These are phyloP conservation scores for Arxiozyma heterogenica DNA, from an alignment of 1,139 yeast species.

Conservation along the genomic window DNA sequence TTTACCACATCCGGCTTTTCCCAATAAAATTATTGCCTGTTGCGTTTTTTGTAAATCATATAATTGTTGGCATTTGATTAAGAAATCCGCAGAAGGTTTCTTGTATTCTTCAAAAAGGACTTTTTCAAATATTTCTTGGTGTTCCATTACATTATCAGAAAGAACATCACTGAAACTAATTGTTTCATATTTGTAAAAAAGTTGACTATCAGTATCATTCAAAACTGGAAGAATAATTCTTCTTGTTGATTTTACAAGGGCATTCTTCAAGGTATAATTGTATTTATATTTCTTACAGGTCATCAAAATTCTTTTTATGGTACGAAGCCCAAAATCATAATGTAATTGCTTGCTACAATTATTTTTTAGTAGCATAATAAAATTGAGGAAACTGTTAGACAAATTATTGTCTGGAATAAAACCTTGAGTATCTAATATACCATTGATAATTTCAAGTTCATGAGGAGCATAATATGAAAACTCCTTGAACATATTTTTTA, in stretches of 20 bases:
- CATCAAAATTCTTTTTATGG: slow-evolving; percentile 55
- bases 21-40: slow-evolving; percentile 78
- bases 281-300: slow-evolving; percentile 6
- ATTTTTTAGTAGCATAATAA: slow-evolving; percentile 40
- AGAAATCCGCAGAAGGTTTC: slow-evolving; percentile 36
- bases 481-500: slow-evolving; percentile 68
- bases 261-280: neutral
- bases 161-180: neutral
- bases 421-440: slow-evolving; percentile 44
- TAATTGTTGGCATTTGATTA: slow-evolving; percentile 53
- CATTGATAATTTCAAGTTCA: slow-evolving; percentile 60
- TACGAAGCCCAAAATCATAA: slow-evolving; percentile 64
- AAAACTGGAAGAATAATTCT: slow-evolving; percentile 4
- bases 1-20: slow-evolving; percentile 72
- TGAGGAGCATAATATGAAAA: slow-evolving; percentile 75
- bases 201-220: neutral
- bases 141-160: neutral
- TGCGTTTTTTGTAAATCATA: slow-evolving; percentile 54
- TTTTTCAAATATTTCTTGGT: neutral
- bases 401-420: slow-evolving; percentile 32
- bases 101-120: neutral
- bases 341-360: slow-evolving; percentile 51
- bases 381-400: slow-evolving; percentile 39
- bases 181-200: neutral
- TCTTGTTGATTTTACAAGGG: neutral